phyloP scores from a whole-genome alignment of 768 basidiomycete species.

The Phlebiopsis flavidoalba region DNA sequence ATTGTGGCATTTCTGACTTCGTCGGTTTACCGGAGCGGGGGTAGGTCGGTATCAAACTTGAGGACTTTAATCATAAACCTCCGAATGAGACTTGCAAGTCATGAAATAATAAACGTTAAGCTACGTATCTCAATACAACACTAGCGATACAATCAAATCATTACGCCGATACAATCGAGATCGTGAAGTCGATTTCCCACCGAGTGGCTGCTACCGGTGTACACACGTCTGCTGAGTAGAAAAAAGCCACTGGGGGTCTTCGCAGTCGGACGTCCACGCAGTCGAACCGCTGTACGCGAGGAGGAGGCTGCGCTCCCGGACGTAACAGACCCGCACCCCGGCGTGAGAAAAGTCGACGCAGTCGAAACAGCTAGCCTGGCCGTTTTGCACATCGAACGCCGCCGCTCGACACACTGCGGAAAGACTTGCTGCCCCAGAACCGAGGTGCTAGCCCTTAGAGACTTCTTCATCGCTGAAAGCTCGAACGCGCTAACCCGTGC shows the following conservation, averaged over 20 bases:
- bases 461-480: slow-evolving; percentile 56
- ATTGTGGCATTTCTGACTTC: background rate
- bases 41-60: too few relatives aligned
- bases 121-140: background rate
- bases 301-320: slow-evolving; percentile 43
- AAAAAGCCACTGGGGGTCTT: slow-evolving; percentile 52
- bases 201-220: slow-evolving; percentile 24
- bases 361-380: slow-evolving; percentile 41
- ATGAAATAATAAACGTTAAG: background rate
- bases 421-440: too few relatives aligned
- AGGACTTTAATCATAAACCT: background rate
- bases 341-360: slow-evolving; percentile 45
- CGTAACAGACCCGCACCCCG: too few relatives aligned
- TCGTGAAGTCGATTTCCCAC: slow-evolving; percentile 21
- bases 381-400: slow-evolving; percentile 47
- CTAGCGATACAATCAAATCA: background rate
- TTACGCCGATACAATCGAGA: slow-evolving; percentile 21
- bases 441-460: slow-evolving; percentile 54
- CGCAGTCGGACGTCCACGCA: slow-evolving; percentile 43
- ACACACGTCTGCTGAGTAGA: slow-evolving; percentile 32
- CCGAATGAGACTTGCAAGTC: background rate
- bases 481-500: slow-evolving; percentile 39
- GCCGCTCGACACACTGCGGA: slow-evolving; percentile 45
- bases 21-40: background rate
- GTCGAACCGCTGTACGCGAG: slow-evolving; percentile 47